Percentiles rank a stretch among this genome's conserved stretches.
phyloP scores from a whole-genome alignment of 768 basidiomycete genomes.

The Boletus coccyginus region DNA sequence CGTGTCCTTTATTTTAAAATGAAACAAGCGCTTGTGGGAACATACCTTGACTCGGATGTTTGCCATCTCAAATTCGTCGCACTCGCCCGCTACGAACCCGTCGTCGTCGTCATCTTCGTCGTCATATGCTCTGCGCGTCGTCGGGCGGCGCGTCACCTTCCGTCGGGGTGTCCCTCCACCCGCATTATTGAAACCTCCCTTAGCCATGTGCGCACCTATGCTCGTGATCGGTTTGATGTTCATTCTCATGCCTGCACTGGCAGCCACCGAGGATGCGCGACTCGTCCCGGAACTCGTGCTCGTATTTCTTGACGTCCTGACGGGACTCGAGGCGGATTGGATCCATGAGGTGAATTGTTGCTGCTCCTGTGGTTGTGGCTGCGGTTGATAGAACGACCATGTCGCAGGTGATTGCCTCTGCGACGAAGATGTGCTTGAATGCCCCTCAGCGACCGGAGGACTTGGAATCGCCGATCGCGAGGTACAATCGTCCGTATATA shows the following conservation, averaged over 20 bases:
- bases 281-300: constrained; percentile 8
- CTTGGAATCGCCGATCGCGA: constrained; percentile 14
- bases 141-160: constrained; percentile 47
- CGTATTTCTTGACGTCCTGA: background rate
- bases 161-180: constrained; percentile 47
- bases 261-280: constrained; percentile 11
- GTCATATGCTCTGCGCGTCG: constrained; percentile 43
- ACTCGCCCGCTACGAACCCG: constrained; percentile 70
- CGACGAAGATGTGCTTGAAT: constrained; percentile 30
- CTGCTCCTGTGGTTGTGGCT: background rate
- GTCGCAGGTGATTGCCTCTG: constrained; percentile 17
- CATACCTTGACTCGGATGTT: constrained; percentile 83
- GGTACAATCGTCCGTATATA: constrained; percentile 43
- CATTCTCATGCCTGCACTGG: background rate
- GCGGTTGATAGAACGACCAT: background rate
- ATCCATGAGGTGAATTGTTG: constrained; percentile 5
- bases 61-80: constrained; percentile 67
- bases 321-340: constrained; percentile 1
- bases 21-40: background rate
- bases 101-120: constrained; percentile 90
- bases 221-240: background rate
- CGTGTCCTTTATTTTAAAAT: background rate
- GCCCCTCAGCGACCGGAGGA: constrained; percentile 16
- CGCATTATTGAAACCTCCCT: background rate
- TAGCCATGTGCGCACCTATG: background rate